A percentile compares a stretch with the other conserved stretches of the same genome.
These are phyloP conservation scores for Pleurostoma richardsiae DNA, from an alignment of 2,329 filamentous ascomycete species.

Conservation along the genomic window DNA sequence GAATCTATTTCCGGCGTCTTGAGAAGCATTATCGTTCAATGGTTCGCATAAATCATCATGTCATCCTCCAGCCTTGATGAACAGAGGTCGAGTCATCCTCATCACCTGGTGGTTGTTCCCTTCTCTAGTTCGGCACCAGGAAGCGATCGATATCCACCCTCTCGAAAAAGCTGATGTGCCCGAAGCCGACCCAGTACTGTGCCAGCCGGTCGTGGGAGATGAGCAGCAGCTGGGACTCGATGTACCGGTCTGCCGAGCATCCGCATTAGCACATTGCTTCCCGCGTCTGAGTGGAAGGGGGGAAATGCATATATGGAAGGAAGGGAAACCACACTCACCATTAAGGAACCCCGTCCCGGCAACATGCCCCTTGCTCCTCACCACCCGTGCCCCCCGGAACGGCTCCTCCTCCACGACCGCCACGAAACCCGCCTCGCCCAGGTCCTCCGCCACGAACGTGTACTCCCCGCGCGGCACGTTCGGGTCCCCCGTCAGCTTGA, in stretches of 20 bases:
- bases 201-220: slow-evolving; percentile 73
- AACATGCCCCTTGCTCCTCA: slow-evolving; percentile 72
- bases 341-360: slow-evolving; percentile 66
- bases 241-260: slow-evolving; percentile 59
- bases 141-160: slow-evolving; percentile 55
- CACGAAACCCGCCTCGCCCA: slow-evolving; percentile 62
- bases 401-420: slow-evolving; percentile 58
- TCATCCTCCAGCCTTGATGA: too few species aligned
- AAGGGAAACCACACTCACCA: slow-evolving; percentile 48
- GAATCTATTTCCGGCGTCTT: too few species aligned
- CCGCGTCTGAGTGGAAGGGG: not conserved
- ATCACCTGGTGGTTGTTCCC: too few species aligned
- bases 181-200: slow-evolving; percentile 70
- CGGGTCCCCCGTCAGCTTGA: slow-evolving; percentile 88
- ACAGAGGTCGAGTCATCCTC: too few species aligned
- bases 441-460: slow-evolving; percentile 75
- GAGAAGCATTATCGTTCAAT: too few species aligned
- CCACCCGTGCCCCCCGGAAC: slow-evolving; percentile 70
- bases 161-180: slow-evolving; percentile 56
- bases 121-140: not conserved
- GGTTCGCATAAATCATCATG: too few species aligned
- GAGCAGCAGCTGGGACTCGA: slow-evolving; percentile 71
- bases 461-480: slow-evolving; percentile 85
- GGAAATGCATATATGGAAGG: not conserved
- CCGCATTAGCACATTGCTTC: slow-evolving; percentile 3